Evolutionary conservation across 108 stramenopile genomes (phyloP), one percentile per base, ranked within the genome.

Genomic region (Ochromonas danica): DNA sequence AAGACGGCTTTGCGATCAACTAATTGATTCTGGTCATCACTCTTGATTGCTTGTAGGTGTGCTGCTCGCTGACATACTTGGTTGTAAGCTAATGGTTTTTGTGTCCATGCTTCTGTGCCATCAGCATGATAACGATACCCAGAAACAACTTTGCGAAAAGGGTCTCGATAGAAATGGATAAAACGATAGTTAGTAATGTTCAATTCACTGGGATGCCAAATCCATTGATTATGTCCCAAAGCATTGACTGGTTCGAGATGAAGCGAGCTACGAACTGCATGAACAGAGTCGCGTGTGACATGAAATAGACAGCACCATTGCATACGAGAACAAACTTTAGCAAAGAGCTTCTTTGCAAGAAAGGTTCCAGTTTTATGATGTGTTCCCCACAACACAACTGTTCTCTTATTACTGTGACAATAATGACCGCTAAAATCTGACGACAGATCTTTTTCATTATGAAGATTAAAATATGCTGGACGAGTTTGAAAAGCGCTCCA

Each of bases 361-460:
- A 42, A 75, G 10, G 72, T 75, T 42, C 72, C 72, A 45, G 72
- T 75, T 60, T 75, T 75, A 75, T 75, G 72, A 60, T 75, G 72
- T 6, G 72, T 33, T 6, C 72, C 72, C 72, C 72, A 75, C 3
- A 42, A 27, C 10, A 75, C 25, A 27, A 75, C 31, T 27, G 72
- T 6, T 67, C 31, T 22, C 45, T 51, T 51, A 51, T 51, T 51
- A 14, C 22, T 6, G 6, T 51, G 6, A 14, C 14, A 14, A 22
- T 22, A 14, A 51, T 51, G 6, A 14, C 45, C 45, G 22, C 45
- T 51, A 51, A 51, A 22, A 31, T 22, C 30, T 51, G 45, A 51
- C 22, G 45, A 22, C 22, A 51, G 22, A 51, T 51, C 45, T 42
- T 27, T 42, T 10, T 75, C 25, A 22, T 17, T 31, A 31, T 70